Evolutionary conservation across 148 eudicot species (phyloP).

Genomic region (Simmondsia chinensis): DNA sequence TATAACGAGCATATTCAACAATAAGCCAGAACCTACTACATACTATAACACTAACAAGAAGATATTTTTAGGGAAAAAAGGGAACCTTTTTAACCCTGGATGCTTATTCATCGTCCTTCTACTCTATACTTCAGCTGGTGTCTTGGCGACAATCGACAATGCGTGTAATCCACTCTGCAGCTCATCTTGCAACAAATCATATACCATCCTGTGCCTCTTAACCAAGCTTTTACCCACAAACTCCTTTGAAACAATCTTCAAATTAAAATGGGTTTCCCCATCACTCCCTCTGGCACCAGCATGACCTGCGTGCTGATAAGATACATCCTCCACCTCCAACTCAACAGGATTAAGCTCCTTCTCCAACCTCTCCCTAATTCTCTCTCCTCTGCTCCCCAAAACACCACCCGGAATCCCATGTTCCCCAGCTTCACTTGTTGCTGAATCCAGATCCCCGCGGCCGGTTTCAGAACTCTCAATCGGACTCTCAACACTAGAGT

Average conservation of each 20-base stretch:
- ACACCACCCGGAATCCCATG: constrained; percentile 6
- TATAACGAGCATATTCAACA: not conserved
- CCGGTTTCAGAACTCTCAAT: constrained; percentile 9
- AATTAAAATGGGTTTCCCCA: constrained; percentile 83
- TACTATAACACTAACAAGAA: not conserved
- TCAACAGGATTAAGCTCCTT: constrained; percentile 52
- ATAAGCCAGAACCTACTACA: not conserved
- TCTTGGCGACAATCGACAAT: constrained; percentile 72
- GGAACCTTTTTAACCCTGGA: too few relatives aligned
- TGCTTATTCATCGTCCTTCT: constrained; percentile 3
- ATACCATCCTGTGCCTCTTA: constrained; percentile 82
- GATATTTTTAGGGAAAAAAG: too few relatives aligned
- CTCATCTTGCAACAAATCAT: constrained; percentile 71
- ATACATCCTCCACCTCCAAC: constrained; percentile 62
- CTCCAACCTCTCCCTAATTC: constrained; percentile 56
- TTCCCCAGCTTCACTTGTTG: not conserved
- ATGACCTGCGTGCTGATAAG: constrained; percentile 93
- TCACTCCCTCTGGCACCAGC: constrained; percentile 54
- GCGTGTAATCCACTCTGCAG: constrained; percentile 83
- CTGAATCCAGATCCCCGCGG: constrained; percentile 3
- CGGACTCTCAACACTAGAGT: not conserved
- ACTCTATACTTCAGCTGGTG: constrained; percentile 46
- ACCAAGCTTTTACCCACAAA: constrained; percentile 85
- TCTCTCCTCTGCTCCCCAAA: constrained; percentile 57
- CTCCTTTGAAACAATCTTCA: constrained; percentile 58